Conservation (phyloP, 306 rosid species). For the Prunus salicina region DNA sequence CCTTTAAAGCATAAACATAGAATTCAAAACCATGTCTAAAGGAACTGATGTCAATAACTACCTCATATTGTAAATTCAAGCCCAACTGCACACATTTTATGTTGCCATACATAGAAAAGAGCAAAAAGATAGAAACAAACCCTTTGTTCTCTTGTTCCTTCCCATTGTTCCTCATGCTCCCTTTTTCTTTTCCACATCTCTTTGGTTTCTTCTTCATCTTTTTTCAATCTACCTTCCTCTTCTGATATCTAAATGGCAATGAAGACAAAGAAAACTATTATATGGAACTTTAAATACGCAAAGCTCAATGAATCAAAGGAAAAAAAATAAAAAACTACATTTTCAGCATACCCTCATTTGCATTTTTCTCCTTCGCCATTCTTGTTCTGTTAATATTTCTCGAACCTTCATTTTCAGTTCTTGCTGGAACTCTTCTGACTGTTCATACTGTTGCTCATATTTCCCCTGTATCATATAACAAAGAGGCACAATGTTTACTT, state of each 20-base stretch:
- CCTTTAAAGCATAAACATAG: not conserved
- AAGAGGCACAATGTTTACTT: slow-evolving; percentile 9
- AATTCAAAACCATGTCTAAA: not conserved
- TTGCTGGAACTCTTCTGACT: slow-evolving; percentile 78
- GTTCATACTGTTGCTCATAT: slow-evolving; percentile 81
- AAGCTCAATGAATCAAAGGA: not conserved
- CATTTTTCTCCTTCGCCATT: slow-evolving; percentile 99
- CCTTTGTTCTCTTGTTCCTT: slow-evolving; percentile 95
- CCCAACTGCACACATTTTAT: not conserved
- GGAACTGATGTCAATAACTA: not conserved
- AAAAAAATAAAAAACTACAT: not conserved
- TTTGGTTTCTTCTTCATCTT: slow-evolving; percentile 89
- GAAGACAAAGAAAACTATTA: slow-evolving; percentile 21
- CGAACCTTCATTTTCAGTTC: slow-evolving; percentile 89
- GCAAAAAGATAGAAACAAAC: slow-evolving; percentile 48
- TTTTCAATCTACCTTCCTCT: slow-evolving; percentile 98
- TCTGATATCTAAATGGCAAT: slow-evolving; percentile 73
- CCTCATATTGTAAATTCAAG: not conserved
- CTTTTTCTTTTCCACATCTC: slow-evolving; percentile 99
- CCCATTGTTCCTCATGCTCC: slow-evolving; percentile 98
- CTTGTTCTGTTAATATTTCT: slow-evolving; percentile 92
- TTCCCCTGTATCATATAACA: slow-evolving; percentile 61
- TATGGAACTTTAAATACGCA: slow-evolving; percentile 6
- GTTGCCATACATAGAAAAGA: not conserved
- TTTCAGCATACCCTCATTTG: slow-evolving; percentile 83